phyloP scores from a whole-genome alignment of 2,329 filamentous ascomycete species.

The Fusarium austroafricanum region DNA sequence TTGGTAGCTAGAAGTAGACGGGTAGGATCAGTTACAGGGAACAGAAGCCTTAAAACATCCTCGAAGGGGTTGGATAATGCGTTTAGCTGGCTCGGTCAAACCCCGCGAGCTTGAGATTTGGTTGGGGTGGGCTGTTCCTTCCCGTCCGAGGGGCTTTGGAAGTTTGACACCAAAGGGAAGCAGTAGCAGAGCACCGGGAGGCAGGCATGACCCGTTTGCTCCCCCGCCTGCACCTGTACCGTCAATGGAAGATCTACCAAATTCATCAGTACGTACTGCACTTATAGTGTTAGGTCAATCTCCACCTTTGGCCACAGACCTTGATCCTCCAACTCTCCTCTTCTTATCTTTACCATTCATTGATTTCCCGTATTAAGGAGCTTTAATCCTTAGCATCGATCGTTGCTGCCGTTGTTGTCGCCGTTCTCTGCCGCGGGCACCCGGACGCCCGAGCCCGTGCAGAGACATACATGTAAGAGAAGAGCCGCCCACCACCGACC shows the following conservation, averaged over 20 bases:
- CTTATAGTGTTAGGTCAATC: slow-evolving; percentile 20
- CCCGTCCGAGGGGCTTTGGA: slow-evolving; percentile 4
- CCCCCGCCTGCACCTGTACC: slow-evolving; percentile 14
- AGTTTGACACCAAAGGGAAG: slow-evolving; percentile 14
- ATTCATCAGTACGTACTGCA: slow-evolving; percentile 9
- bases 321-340: slow-evolving; percentile 31
- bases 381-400: slow-evolving; percentile 8
- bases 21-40: neutral
- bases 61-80: neutral
- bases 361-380: slow-evolving; percentile 8
- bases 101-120: slow-evolving; percentile 11
- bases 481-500: slow-evolving; percentile 35
- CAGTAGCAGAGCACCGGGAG: too few species aligned
- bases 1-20: neutral
- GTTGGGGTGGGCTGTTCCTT: slow-evolving; percentile 21
- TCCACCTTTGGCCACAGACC: slow-evolving; percentile 31
- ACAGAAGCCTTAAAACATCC: neutral
- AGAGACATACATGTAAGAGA: slow-evolving; percentile 23
- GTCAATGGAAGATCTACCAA: slow-evolving; percentile 21
- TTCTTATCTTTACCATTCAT: slow-evolving; percentile 11
- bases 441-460: slow-evolving; percentile 48
- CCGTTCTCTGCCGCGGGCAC: slow-evolving; percentile 44
- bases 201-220: slow-evolving; percentile 24
- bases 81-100: slow-evolving; percentile 16
- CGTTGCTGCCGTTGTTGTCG: slow-evolving; percentile 32